phyloP scores from a whole-genome alignment of 345 rosid genomes.

The Toxicodendron radicans region DNA sequence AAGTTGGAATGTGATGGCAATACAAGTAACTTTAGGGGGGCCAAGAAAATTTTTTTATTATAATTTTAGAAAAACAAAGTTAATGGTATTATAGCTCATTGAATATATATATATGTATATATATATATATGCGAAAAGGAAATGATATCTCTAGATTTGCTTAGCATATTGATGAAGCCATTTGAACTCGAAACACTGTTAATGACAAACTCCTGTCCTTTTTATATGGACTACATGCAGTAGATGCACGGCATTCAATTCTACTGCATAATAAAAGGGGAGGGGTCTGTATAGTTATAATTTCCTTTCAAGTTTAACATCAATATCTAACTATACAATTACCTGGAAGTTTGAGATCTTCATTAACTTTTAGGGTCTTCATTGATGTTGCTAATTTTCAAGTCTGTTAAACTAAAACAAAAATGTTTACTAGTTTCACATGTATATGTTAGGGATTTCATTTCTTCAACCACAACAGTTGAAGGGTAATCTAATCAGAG shows the following conservation, averaged over 20 bases:
- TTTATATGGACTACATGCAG: neutral
- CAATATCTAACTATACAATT: neutral
- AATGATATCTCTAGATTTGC: neutral
- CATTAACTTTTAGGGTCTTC: no score
- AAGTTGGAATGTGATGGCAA: neutral
- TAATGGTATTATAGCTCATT: no score
- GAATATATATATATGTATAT: no score
- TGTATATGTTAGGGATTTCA: neutral
- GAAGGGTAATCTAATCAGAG: neutral
- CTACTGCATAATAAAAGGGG: neutral
- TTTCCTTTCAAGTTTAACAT: neutral
- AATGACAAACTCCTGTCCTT: neutral
- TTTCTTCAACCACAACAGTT: neutral
- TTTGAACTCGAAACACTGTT: no score
- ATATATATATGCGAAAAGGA: no score
- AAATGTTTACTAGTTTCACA: neutral
- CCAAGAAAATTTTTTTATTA: constrained; percentile 6
- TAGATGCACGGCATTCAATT: neutral
- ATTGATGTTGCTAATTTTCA: neutral
- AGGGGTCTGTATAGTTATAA: neutral
- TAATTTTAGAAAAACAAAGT: neutral
- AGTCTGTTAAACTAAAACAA: neutral
- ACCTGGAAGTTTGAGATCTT: no score
- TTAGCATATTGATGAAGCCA: neutral
- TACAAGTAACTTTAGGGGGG: no score